Conservation (phyloP, 257 asterid species). For the Solanum bulbocastanum region DNA sequence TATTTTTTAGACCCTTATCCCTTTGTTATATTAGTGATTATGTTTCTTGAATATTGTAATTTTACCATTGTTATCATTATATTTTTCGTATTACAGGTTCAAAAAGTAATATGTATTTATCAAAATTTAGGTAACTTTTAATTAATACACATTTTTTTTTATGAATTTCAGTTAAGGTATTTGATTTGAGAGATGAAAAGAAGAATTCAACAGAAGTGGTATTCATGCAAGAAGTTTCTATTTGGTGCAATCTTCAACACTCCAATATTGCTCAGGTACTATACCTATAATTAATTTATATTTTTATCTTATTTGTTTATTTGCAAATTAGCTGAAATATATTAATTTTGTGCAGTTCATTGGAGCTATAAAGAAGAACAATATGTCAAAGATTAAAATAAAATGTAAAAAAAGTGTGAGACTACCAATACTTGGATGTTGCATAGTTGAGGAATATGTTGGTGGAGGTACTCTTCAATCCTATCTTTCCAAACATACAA, state of each 20-base stretch:
- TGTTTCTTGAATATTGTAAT: too few species aligned
- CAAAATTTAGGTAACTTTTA: neutral
- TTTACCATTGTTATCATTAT: neutral
- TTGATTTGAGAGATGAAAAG: neutral
- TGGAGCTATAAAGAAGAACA: neutral
- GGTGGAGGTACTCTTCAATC: neutral
- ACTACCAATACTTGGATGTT: neutral
- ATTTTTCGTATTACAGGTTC: neutral
- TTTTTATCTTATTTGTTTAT: neutral
- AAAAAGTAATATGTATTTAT: neutral
- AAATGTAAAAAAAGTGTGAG: neutral
- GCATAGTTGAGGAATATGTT: neutral
- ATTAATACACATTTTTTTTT: neutral
- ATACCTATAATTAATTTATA: neutral
- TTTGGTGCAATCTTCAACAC: conserved; percentile 8
- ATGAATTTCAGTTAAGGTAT: neutral
- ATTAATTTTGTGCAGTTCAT: neutral
- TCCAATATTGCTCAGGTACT: conserved; percentile 9
- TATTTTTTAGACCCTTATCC: too few species aligned
- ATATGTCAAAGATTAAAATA: neutral
- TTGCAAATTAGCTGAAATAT: neutral
- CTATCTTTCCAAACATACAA: neutral
- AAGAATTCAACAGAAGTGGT: neutral
- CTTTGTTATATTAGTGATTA: too few species aligned
- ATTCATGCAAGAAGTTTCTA: conserved; percentile 1